Percentiles rank a stretch among this genome's conserved stretches.
Conservation (phyloP, 768 basidiomycete species). For the Tulasnella sp. region DNA sequence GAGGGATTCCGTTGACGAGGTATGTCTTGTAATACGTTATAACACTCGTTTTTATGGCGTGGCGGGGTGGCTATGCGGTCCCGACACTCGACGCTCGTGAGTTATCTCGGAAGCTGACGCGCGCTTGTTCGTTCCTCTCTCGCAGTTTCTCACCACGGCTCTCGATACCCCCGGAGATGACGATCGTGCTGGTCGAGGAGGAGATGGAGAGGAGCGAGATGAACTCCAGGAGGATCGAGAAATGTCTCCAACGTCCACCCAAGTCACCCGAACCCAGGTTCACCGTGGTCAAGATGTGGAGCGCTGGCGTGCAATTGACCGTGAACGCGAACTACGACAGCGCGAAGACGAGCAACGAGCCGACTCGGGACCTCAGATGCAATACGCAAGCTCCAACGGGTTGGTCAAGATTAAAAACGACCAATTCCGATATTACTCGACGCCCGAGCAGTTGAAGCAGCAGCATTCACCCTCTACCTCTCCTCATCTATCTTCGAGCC, state of each 20-base stretch:
- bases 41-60: background rate
- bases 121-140: background rate
- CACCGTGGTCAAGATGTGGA: background rate
- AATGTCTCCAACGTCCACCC: background rate
- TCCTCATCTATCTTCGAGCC: background rate
- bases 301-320: background rate
- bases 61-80: constrained; percentile 4
- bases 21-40: background rate
- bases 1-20: constrained; percentile 13
- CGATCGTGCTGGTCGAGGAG: background rate
- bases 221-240: constrained; percentile 2
- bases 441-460: constrained; percentile 7
- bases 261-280: background rate
- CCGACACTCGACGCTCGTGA: background rate
- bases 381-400: constrained; percentile 8
- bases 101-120: background rate
- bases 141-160: constrained; percentile 5
- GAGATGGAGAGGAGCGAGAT: constrained; percentile 3
- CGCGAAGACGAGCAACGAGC: background rate
- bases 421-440: constrained; percentile 11
- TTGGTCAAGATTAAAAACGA: constrained; percentile 11
- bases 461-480: background rate
- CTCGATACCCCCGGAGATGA: background rate
- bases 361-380: background rate
- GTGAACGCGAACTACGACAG: background rate